Evolutionary conservation across 352 stramenopile species (phyloP), one percentile per base, ranked within the genome.

Genomic region (Phytopythium aichiense): DNA sequence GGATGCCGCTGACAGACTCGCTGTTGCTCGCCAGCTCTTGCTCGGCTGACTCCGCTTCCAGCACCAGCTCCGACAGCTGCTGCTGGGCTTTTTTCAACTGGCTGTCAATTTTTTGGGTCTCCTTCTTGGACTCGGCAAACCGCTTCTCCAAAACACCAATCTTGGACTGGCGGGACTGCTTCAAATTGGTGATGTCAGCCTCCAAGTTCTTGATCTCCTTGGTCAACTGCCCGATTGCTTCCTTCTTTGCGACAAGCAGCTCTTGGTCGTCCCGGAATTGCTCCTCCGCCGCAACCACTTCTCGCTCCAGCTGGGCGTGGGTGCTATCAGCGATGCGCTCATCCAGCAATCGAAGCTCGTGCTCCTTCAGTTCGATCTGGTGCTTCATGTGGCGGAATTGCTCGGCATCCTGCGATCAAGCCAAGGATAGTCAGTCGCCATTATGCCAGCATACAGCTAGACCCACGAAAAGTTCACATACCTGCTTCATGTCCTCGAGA

Each of bases 311-410:
- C 57, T 94, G 86, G 4, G 84, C 85, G 60, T 89, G 88, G 6
- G 81, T 80, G 59, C 84, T 96, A 30, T 77, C 84, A 31, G 81
- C 75, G 51, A 96, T 94, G 45, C 87, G 85, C 46, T 92, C 84
- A 18, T 92, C 81, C 5, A 96, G 71, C 61, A 96, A 66, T 33
- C 66, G 66, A 54, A 92, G 63, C 33, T 96, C 84, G 56, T 96
- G 87, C 51, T 91, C 74, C 60, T 96, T 96, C 25, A 96, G 65
- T 38, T 94, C 85, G 54, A 94, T 73, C 49, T 93, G 79, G 50
- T 93, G 79, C 31, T 77, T 87, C 23, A 94, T 58, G 23, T 87
- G 79, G 35, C 79, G 81, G 61, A 91, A 96, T 18, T 84, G 72
- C 18, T 84, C 75, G 18, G 79, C 77, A 69, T 95, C 85, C 73